These are phyloP conservation scores for Ophiorrhiza pumila DNA, from an alignment of 257 asterid genomes.

Conservation along the genomic window DNA sequence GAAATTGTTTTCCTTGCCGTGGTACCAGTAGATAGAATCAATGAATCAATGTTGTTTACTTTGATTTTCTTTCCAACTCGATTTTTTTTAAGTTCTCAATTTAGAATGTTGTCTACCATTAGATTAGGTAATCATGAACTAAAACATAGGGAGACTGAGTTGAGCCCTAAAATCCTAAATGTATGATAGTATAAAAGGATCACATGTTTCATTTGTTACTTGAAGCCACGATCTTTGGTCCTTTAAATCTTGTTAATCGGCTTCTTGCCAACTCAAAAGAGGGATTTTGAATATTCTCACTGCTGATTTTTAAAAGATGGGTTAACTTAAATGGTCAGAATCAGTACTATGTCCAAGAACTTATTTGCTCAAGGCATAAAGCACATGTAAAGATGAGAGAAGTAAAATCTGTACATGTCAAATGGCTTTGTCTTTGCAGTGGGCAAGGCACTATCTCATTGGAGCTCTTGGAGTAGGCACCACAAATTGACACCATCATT, in stretches of 20 bases:
- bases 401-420: neutral
- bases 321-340: neutral
- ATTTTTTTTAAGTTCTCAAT: neutral
- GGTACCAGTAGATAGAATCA: neutral
- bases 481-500: conserved; percentile 68
- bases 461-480: conserved; percentile 83
- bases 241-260: neutral
- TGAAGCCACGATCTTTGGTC: neutral
- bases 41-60: neutral
- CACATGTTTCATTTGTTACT: neutral
- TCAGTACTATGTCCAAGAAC: neutral
- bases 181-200: neutral
- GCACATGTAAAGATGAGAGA: neutral
- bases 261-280: neutral
- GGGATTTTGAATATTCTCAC: neutral
- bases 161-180: neutral
- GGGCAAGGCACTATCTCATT: conserved; percentile 90
- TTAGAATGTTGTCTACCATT: neutral
- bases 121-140: neutral
- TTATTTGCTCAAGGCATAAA: neutral
- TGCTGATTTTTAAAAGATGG: neutral
- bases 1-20: neutral
- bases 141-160: neutral
- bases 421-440: conserved; percentile 34
- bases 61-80: neutral